Conservation (phyloP, 2,329 filamentous ascomycete species). For the Harringtonia aguacate region DNA sequence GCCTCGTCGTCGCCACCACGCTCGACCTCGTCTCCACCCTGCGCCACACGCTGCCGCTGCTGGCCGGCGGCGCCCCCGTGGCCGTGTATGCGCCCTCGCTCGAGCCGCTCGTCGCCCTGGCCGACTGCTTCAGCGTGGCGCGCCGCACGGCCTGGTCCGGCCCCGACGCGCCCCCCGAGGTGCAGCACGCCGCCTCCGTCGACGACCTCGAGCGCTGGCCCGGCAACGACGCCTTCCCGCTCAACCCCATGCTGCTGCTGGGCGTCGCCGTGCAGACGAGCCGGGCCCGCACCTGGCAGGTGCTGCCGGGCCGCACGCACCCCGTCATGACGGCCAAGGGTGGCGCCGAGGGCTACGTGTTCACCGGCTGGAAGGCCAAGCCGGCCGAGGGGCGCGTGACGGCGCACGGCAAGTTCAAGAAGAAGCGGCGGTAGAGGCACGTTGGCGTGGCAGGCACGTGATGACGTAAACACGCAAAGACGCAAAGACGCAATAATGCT, state of each 20-base stretch:
- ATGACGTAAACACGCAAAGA: background rate
- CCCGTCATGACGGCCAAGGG: constrained; percentile 85
- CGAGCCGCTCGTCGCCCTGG: constrained; percentile 66
- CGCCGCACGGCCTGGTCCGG: constrained; percentile 63
- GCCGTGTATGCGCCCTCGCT: constrained; percentile 75
- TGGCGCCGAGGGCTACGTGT: constrained; percentile 82
- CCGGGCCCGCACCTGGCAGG: constrained; percentile 74
- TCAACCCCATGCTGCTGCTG: constrained; percentile 78
- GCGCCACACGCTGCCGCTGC: constrained; percentile 63
- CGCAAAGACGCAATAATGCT: background rate
- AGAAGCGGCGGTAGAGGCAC: constrained; percentile 20
- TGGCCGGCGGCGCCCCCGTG: constrained; percentile 73
- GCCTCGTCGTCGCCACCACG: constrained; percentile 67
- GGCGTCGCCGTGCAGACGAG: constrained; percentile 73
- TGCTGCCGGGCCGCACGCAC: constrained; percentile 83
- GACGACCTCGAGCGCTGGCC: constrained; percentile 45
- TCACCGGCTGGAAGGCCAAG: constrained; percentile 71
- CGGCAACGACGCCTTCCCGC: constrained; percentile 65
- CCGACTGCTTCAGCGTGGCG: constrained; percentile 75
- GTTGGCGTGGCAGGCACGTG: too few species aligned
- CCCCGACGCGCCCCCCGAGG: constrained; percentile 35
- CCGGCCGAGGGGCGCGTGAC: constrained; percentile 72
- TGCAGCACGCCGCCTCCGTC: constrained; percentile 29
- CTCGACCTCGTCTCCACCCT: constrained; percentile 76
- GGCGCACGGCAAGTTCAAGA: constrained; percentile 70